These are phyloP conservation scores for Gossypium australe DNA, from an alignment of 345 rosid species.

Conservation along the genomic window DNA sequence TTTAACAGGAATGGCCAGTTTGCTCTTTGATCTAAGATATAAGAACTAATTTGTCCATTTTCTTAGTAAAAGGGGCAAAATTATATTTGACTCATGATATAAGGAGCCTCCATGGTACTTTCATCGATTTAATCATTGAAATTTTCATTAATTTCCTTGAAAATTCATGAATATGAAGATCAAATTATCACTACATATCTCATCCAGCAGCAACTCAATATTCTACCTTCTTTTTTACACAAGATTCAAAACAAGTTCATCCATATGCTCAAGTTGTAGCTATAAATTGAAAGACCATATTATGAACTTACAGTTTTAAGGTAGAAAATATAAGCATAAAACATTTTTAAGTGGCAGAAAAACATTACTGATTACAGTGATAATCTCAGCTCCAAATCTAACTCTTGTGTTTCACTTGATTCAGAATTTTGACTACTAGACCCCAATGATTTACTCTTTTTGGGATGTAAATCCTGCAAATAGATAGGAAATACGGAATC, in stretches of 20 bases:
- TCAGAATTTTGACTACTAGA: slow-evolving; percentile 67
- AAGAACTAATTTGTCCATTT: too few relatives aligned
- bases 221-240: slow-evolving; percentile 2
- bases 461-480: slow-evolving; percentile 32
- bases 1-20: too few relatives aligned
- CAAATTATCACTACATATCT: background rate
- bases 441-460: slow-evolving; percentile 45
- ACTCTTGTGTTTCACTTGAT: slow-evolving; percentile 62
- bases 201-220: background rate
- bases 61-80: too few relatives aligned
- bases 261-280: slow-evolving; percentile 7
- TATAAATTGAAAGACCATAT: background rate
- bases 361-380: slow-evolving; percentile 35
- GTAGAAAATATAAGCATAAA: background rate
- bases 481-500: background rate
- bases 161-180: slow-evolving; percentile 5
- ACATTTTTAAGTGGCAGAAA: background rate
- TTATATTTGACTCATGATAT: too few relatives aligned
- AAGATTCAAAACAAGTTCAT: slow-evolving; percentile 9
- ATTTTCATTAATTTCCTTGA: background rate
- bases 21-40: too few relatives aligned
- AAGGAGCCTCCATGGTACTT: too few relatives aligned
- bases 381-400: slow-evolving; percentile 86
- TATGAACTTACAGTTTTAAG: slow-evolving; percentile 9
- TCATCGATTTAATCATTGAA: background rate